phyloP scores from a whole-genome alignment of 345 rosid species.

The Diplotaxis tenuifolia region DNA sequence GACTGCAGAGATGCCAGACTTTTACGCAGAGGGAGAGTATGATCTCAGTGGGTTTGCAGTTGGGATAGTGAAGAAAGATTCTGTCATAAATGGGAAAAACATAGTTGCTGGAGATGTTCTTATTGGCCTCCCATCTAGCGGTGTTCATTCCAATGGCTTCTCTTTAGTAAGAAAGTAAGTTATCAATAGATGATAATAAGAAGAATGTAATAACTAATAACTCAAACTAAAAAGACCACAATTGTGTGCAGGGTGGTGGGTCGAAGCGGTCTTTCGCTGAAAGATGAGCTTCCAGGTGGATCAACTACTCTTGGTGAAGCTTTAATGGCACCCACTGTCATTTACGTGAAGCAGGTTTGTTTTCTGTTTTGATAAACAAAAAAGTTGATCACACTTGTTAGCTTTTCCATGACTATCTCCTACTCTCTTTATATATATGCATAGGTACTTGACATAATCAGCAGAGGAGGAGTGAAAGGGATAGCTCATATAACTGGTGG shows the following conservation, averaged over 20 bases:
- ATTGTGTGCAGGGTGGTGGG: conserved; percentile 58
- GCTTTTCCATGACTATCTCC: not conserved
- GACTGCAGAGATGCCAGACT: conserved; percentile 98
- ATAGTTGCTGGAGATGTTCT: conserved; percentile 76
- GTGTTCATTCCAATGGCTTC: conserved; percentile 95
- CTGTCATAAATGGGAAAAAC: conserved; percentile 78
- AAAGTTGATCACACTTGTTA: not conserved
- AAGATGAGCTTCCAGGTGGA: conserved; percentile 71
- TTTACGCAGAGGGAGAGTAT: conserved; percentile 80
- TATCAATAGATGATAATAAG: not conserved
- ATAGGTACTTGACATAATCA: conserved; percentile 74
- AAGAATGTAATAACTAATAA: not conserved
- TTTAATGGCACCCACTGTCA: conserved; percentile 88
- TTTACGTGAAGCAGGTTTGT: conserved; percentile 84
- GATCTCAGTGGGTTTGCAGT: conserved; percentile 96
- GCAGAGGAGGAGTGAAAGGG: conserved; percentile 86
- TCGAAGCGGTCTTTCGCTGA: conserved; percentile 59
- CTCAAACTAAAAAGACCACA: not conserved
- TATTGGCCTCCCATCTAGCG: conserved; percentile 89
- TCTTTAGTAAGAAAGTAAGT: conserved; percentile 80
- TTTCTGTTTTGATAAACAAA: not conserved
- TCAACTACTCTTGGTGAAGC: conserved; percentile 67
- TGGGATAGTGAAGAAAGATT: conserved; percentile 74
- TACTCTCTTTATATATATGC: not conserved
- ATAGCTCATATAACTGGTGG: conserved; percentile 93